Evolutionary conservation across 768 basidiomycete species (phyloP).

Genomic region (Kwoniella heveanensis): DNA sequence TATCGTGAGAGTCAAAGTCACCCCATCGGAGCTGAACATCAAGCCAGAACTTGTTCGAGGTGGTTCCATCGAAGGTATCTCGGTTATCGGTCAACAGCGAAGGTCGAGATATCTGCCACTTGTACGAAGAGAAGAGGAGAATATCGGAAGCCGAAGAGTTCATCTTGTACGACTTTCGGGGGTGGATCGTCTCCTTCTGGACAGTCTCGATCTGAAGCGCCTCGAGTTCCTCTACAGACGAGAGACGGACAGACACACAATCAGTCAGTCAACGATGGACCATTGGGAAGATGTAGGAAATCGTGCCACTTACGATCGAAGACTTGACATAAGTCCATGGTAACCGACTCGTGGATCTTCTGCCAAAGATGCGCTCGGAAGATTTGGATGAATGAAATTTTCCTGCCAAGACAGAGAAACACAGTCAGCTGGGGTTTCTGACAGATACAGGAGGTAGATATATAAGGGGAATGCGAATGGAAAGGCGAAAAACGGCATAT

Average conservation of each 20-base stretch:
- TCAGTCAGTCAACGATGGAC: background rate
- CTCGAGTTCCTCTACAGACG: conserved; percentile 73
- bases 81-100: conserved; percentile 94
- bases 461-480: too few relatives aligned
- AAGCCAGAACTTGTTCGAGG: conserved; percentile 98
- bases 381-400: conserved; percentile 98
- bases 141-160: conserved; percentile 99
- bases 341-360: conserved; percentile 68
- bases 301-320: conserved; percentile 75
- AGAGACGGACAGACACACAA: background rate
- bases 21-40: conserved; percentile 67
- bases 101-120: conserved; percentile 97
- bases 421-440: too few relatives aligned
- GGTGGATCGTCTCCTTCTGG: conserved; percentile 99
- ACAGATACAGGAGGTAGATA: too few relatives aligned
- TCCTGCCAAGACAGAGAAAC: too few relatives aligned
- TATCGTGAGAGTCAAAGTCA: conserved; percentile 98
- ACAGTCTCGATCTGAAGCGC: conserved; percentile 98
- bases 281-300: too few relatives aligned
- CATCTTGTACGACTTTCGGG: conserved; percentile 99
- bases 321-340: conserved; percentile 72
- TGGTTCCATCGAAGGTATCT: conserved; percentile 95
- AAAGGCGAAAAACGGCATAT: too few relatives aligned
- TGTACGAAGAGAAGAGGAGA: conserved; percentile 81
- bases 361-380: conserved; percentile 99